A percentile compares a stretch with the other conserved stretches of the same genome.
Evolutionary conservation across 805 yeast genomes (phyloP).

Genomic region (Yarrowia hollandica): DNA sequence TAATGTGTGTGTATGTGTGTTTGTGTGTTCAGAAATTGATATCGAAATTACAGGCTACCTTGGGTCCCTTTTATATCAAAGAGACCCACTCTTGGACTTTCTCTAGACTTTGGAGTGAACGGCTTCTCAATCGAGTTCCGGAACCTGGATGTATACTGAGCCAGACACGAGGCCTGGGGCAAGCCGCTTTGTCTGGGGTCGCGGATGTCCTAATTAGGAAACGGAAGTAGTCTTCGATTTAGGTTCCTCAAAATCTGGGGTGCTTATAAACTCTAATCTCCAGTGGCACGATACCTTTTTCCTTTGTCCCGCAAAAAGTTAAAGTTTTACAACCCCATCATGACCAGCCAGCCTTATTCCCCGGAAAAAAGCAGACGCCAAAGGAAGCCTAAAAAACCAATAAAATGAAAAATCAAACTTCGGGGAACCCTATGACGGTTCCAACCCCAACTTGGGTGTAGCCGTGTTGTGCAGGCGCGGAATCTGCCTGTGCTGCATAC

Average conservation of each 20-base stretch:
- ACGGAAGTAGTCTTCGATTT: conserved; percentile 1
- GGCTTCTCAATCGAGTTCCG: conserved; percentile 22
- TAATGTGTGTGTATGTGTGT: conserved; percentile 2
- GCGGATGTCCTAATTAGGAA: conserved; percentile 21
- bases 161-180: not conserved
- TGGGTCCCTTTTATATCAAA: not conserved
- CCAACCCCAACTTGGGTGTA: not conserved
- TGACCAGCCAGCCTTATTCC: conserved; percentile 15
- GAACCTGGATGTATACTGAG: not conserved
- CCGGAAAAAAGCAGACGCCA: not conserved
- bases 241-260: conserved; percentile 27
- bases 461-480: not conserved
- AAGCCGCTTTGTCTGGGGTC: conserved; percentile 16
- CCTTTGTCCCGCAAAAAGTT: not conserved
- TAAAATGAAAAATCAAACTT: too few relatives aligned
- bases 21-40: not conserved
- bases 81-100: not conserved
- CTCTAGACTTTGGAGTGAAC: not conserved
- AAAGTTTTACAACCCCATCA: not conserved
- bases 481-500: not conserved
- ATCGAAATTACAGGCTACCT: not conserved
- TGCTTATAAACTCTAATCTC: not conserved
- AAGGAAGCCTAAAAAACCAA: not conserved
- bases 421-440: not conserved
- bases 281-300: not conserved